Evolutionary conservation across 2,329 filamentous ascomycete genomes (phyloP).

Genomic region (Cercospora sesami): DNA sequence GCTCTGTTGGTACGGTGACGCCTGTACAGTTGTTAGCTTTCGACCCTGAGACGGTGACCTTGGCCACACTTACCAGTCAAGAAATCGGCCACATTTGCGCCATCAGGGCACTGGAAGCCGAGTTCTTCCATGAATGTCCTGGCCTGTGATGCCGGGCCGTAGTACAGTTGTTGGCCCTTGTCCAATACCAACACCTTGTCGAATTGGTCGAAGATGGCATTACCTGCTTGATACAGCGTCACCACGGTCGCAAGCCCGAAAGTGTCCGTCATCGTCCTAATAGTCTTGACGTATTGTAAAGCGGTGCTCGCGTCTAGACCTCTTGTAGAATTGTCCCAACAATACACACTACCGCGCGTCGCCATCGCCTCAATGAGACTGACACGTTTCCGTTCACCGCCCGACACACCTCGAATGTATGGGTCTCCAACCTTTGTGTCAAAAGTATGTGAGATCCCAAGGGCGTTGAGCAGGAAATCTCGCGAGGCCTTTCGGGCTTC

Average conservation of each 20-base stretch:
- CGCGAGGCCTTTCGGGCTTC: constrained; percentile 33
- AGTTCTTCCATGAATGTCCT: constrained; percentile 63
- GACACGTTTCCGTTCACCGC: constrained; percentile 67
- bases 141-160: constrained; percentile 59
- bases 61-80: constrained; percentile 51
- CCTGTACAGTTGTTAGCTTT: neutral
- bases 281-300: constrained; percentile 52
- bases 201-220: constrained; percentile 67
- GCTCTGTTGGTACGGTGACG: constrained; percentile 56
- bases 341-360: constrained; percentile 57
- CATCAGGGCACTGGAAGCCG: constrained; percentile 62
- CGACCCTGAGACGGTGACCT: neutral
- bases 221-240: constrained; percentile 67
- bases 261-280: constrained; percentile 63
- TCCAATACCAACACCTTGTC: constrained; percentile 69
- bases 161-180: constrained; percentile 64
- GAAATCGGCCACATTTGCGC: constrained; percentile 65
- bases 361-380: constrained; percentile 66
- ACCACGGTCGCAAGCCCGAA: constrained; percentile 60
- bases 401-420: constrained; percentile 64
- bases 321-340: constrained; percentile 67
- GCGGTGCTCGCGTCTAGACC: constrained; percentile 66
- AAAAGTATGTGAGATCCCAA: constrained; percentile 59
- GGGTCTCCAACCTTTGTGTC: constrained; percentile 68
- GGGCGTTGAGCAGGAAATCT: constrained; percentile 58